These are phyloP conservation scores for Alliaria petiolata DNA, from an alignment of 345 rosid species.

Conservation along the genomic window DNA sequence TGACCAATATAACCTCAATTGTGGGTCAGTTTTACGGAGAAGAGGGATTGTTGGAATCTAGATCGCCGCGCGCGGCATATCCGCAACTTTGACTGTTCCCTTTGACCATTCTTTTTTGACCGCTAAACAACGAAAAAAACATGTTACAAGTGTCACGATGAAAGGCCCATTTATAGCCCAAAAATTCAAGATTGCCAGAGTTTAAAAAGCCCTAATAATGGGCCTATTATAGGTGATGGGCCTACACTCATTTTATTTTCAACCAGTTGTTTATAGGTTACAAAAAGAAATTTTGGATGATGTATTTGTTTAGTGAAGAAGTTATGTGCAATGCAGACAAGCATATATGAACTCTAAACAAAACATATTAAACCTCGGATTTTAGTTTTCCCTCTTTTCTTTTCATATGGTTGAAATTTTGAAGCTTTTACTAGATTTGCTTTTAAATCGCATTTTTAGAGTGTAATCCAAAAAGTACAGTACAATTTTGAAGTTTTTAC, in stretches of 20 bases:
- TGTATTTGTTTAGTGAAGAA: neutral
- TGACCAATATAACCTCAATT: constrained; percentile 13
- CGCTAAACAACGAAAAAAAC: neutral
- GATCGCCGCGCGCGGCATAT: constrained; percentile 35
- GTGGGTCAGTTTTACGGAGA: neutral
- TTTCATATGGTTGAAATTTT: too few species aligned
- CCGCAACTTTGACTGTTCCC: constrained; percentile 27
- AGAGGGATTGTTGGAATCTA: constrained; percentile 12
- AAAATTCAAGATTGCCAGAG: neutral
- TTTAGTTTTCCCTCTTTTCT: too few species aligned
- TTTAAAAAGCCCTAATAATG: too few species aligned
- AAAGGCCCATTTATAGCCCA: neutral
- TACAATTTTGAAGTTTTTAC: too few species aligned
- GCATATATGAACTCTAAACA: neutral
- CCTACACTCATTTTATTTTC: too few species aligned
- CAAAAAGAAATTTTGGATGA: too few species aligned
- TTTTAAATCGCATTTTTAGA: neutral
- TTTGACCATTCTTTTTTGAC: constrained; percentile 7
- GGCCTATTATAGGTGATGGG: neutral
- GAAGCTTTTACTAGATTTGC: too few species aligned
- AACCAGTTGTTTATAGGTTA: too few species aligned
- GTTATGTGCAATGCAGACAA: neutral
- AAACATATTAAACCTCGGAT: too few species aligned
- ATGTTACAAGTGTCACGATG: too few species aligned
- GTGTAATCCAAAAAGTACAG: neutral